A percentile compares a stretch with the other conserved stretches of the same genome.
These are phyloP conservation scores for Quaeritorhiza haematococci DNA, from an alignment of 371 early-diverging fungal species.

Conservation along the genomic window DNA sequence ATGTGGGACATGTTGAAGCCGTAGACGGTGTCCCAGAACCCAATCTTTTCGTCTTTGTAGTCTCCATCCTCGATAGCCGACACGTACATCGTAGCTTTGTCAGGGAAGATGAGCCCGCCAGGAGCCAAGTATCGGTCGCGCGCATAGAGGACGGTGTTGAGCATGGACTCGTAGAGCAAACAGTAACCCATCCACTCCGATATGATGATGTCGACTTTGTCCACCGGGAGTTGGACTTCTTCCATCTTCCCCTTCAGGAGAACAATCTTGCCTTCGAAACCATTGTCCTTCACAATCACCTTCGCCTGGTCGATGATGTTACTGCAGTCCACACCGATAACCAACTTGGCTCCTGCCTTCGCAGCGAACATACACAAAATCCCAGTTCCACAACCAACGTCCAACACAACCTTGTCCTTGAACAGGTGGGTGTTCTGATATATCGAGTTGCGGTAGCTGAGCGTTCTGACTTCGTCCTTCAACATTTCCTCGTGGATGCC, in stretches of 20 bases:
- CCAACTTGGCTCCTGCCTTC: constrained; percentile 66
- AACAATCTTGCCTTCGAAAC: constrained; percentile 64
- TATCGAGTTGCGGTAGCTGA: constrained; percentile 73
- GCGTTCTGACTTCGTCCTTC: constrained; percentile 77
- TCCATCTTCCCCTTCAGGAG: constrained; percentile 79
- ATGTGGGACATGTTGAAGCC: constrained; percentile 84
- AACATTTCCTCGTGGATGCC: constrained; percentile 61
- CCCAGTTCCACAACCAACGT: constrained; percentile 77
- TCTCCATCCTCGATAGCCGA: constrained; percentile 74
- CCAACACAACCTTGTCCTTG: constrained; percentile 77
- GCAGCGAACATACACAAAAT: constrained; percentile 77
- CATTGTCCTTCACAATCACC: constrained; percentile 72
- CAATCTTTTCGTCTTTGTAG: constrained; percentile 66
- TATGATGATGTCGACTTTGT: constrained; percentile 81
- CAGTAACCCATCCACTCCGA: constrained; percentile 94
- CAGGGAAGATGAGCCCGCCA: constrained; percentile 58
- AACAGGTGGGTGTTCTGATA: constrained; percentile 79
- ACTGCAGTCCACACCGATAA: constrained; percentile 81
- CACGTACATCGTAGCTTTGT: constrained; percentile 71
- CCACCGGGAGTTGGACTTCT: constrained; percentile 74
- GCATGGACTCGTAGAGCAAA: constrained; percentile 82
- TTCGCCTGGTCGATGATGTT: constrained; percentile 79
- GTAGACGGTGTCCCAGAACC: constrained; percentile 87
- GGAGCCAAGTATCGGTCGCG: constrained; percentile 73
- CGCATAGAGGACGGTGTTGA: constrained; percentile 81